Evolutionary conservation across 1,284 basidiomycete species (phyloP).

Genomic region (Wolfiporia cocos): DNA sequence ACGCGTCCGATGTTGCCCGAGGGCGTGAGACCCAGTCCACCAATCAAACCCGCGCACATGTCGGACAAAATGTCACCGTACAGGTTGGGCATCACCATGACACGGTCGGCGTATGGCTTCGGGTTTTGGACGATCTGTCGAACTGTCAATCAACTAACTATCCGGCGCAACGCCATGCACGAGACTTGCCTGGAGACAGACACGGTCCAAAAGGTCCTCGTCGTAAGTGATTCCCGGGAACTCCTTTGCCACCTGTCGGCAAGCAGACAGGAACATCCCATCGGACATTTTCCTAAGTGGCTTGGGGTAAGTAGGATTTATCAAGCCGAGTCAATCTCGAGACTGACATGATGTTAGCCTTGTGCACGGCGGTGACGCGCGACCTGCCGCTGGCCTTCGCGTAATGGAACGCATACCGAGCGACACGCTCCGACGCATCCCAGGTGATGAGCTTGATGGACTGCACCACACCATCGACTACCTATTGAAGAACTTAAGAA

Average conservation of each 20-base stretch:
- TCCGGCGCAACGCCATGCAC: too few species aligned
- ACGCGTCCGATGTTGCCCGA: slow-evolving; percentile 97
- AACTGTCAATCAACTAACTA: slow-evolving; percentile 1
- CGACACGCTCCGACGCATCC: slow-evolving; percentile 98
- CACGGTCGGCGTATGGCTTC: slow-evolving; percentile 89
- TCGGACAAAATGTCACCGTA: slow-evolving; percentile 98
- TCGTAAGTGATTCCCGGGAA: slow-evolving; percentile 95
- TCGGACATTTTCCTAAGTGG: slow-evolving; percentile 92
- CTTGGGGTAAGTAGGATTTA: slow-evolving; percentile 5
- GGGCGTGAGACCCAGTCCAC: slow-evolving; percentile 95
- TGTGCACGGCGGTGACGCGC: slow-evolving; percentile 98
- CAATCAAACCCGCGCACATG: slow-evolving; percentile 98
- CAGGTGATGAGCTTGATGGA: slow-evolving; percentile 99
- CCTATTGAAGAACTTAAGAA: too few species aligned
- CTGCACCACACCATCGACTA: slow-evolving; percentile 98
- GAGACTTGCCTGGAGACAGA: slow-evolving; percentile 88
- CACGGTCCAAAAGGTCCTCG: slow-evolving; percentile 96
- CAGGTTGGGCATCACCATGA: slow-evolving; percentile 99
- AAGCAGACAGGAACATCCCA: slow-evolving; percentile 99
- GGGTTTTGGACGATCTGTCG: slow-evolving; percentile 87
- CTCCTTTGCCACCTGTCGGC: slow-evolving; percentile 94
- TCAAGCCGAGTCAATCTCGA: not conserved
- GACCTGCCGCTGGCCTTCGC: slow-evolving; percentile 84
- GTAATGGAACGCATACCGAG: slow-evolving; percentile 98
- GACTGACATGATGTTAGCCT: slow-evolving; percentile 96